These are phyloP conservation scores for Tylopilus sp. DNA, from an alignment of 768 basidiomycete genomes.

Conservation along the genomic window DNA sequence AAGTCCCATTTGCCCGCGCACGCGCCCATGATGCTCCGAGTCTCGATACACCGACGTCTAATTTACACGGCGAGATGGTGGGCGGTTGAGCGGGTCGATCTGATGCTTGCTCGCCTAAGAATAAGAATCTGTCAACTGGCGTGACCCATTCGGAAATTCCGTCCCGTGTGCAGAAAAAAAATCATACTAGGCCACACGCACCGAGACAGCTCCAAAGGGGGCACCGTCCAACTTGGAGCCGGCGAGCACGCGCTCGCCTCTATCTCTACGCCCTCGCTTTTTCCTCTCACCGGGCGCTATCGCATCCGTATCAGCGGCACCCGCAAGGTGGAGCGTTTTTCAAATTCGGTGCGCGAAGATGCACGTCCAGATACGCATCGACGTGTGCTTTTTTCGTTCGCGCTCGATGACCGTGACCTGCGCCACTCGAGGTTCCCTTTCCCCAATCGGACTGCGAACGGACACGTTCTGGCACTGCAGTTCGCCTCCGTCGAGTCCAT, in stretches of 20 bases:
- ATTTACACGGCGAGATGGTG: background rate
- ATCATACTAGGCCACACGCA: background rate
- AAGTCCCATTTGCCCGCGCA: background rate
- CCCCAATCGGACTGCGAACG: background rate
- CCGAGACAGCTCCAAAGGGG: slow-evolving; percentile 6
- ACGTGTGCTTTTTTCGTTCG: background rate
- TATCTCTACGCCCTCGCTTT: background rate
- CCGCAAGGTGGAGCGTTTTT: slow-evolving; percentile 22
- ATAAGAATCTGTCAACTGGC: slow-evolving; percentile 3
- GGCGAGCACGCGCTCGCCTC: background rate
- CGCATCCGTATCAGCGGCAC: background rate
- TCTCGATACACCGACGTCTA: slow-evolving; percentile 16
- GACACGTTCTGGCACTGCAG: no score
- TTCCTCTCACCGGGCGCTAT: no score
- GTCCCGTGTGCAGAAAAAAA: background rate
- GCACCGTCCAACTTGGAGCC: slow-evolving; percentile 10
- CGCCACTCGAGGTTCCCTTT: background rate
- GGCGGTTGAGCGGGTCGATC: slow-evolving; percentile 13
- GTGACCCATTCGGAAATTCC: slow-evolving; percentile 23
- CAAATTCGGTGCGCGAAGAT: slow-evolving; percentile 15
- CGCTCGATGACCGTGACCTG: background rate
- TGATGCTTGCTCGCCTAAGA: slow-evolving; percentile 5
- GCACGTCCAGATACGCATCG: background rate
- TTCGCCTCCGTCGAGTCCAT: background rate
- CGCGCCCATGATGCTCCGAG: background rate